These are phyloP conservation scores for Crucibulum laeve DNA, from an alignment of 768 basidiomycete species.

Conservation along the genomic window DNA sequence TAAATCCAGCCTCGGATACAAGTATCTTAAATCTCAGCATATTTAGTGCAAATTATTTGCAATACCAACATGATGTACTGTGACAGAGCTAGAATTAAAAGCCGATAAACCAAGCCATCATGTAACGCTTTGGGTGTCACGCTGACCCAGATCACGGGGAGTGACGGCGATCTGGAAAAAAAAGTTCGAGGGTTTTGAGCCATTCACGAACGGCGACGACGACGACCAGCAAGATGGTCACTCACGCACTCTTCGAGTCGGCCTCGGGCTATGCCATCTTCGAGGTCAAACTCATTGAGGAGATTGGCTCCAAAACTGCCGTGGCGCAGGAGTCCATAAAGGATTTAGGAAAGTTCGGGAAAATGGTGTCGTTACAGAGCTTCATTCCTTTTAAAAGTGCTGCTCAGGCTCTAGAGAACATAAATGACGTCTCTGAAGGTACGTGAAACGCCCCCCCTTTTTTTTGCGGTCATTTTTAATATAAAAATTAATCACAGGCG, in stretches of 20 bases:
- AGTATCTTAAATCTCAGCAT: too few relatives aligned
- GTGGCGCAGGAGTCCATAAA: slow-evolving; percentile 82
- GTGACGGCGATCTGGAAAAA: too few relatives aligned
- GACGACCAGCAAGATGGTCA: slow-evolving; percentile 46
- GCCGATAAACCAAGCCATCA: too few relatives aligned
- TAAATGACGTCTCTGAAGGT: slow-evolving; percentile 97
- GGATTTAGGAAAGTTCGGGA: slow-evolving; percentile 84
- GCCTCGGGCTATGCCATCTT: slow-evolving; percentile 94
- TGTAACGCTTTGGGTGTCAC: too few relatives aligned
- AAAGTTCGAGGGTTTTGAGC: too few relatives aligned
- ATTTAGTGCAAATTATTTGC: too few relatives aligned
- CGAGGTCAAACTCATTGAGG: slow-evolving; percentile 80
- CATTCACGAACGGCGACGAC: slow-evolving; percentile 29
- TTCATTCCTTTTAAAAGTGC: slow-evolving; percentile 94
- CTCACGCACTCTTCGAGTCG: slow-evolving; percentile 90
- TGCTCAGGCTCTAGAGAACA: slow-evolving; percentile 91
- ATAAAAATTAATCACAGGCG: slow-evolving; percentile 41
- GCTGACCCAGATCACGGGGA: too few relatives aligned
- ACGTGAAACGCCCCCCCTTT: slow-evolving; percentile 16
- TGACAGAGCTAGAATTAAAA: too few relatives aligned
- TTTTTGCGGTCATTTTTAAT: background rate
- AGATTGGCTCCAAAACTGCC: slow-evolving; percentile 76
- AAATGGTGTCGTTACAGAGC: slow-evolving; percentile 87
- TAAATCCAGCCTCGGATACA: too few relatives aligned
- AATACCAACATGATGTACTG: too few relatives aligned